A percentile compares a stretch with the other conserved stretches of the same genome.
These are phyloP conservation scores for Crucibulum laeve DNA, from an alignment of 768 basidiomycete species.

Conservation along the genomic window DNA sequence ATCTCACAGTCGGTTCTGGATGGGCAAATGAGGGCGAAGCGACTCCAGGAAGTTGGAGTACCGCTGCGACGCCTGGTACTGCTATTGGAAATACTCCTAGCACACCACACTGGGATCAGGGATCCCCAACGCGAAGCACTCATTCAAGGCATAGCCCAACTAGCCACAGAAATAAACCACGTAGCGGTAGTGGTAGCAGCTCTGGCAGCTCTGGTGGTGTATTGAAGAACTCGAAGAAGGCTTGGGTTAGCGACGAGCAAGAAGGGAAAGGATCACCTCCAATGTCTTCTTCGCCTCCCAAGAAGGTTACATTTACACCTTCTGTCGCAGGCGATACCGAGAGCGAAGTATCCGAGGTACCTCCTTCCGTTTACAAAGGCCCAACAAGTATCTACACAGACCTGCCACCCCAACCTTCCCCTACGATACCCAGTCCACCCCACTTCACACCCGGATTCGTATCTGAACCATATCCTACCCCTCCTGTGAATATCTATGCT, in stretches of 20 bases:
- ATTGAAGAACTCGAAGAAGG: slow-evolving; percentile 16
- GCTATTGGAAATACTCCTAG: not conserved
- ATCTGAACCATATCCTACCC: slow-evolving; percentile 7
- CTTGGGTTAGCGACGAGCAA: slow-evolving; percentile 40
- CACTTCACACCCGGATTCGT: slow-evolving; percentile 1
- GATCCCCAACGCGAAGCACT: slow-evolving; percentile 7
- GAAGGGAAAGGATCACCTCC: slow-evolving; percentile 21
- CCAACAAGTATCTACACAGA: slow-evolving; percentile 10
- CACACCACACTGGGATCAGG: not conserved
- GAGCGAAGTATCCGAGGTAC: slow-evolving; percentile 11
- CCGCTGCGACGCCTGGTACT: slow-evolving; percentile 69
- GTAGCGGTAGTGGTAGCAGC: slow-evolving; percentile 23
- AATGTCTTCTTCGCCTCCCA: slow-evolving; percentile 15
- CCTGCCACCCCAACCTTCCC: slow-evolving; percentile 8
- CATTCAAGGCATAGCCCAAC: slow-evolving; percentile 2
- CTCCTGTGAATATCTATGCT: slow-evolving; percentile 2
- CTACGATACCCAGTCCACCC: not conserved
- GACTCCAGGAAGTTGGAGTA: slow-evolving; percentile 69
- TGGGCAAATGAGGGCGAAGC: slow-evolving; percentile 22
- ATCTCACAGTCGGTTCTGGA: slow-evolving; percentile 11
- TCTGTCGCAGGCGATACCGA: slow-evolving; percentile 32
- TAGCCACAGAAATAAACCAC: slow-evolving; percentile 17
- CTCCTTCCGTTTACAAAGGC: slow-evolving; percentile 12
- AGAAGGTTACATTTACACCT: slow-evolving; percentile 49
- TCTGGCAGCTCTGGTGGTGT: slow-evolving; percentile 15